Evolutionary conservation across 208 protist species (phyloP), one percentile per base, ranked within the genome.

Genomic region (Histomonas meleagridis): DNA sequence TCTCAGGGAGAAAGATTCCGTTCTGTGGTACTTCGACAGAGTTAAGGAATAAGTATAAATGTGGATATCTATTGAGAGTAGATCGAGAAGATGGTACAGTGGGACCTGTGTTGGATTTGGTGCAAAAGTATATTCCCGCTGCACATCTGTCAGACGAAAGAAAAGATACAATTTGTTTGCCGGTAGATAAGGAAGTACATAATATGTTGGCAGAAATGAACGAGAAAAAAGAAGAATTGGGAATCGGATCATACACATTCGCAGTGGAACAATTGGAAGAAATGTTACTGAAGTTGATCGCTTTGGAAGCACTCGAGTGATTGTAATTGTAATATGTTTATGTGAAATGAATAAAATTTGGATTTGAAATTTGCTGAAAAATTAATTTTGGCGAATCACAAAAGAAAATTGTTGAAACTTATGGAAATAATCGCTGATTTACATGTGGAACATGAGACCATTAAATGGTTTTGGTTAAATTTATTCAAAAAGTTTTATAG

Each of bases 1-100:
- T 86, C 9, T 3, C 38, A 38, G 38, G 46, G 32, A 46, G 76
- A 26, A 5, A 86, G 38, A 14, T 86, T 32, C 38, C 38, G n/a
- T 86, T 86, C 32, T 26, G 5, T 14, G 76, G 76, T 32, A 86
- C 76, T 38, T 51, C 76, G 55, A 86, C 76, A 55, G 76, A 86
- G 38, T 49, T 86, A 0, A 86, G 76, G 55, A 86, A 35, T 14
- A 32, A 86, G 16, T 86, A 57, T 46, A 51, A 86, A 55, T 86
- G 76, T 28, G 76, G 76, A 32, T 86, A 86, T 28, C 21, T 51
- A 40, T 40, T 86, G 18, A 51, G 46, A 16, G 76, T 86, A 4
- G 76, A 57, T 55, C 16, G 40, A 16, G 46, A 86, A 38, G 46
- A 86, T 55, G 76, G 76, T 55, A 86, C 0, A 35, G 46, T 81